Conservation (phyloP, 2,329 filamentous ascomycete genomes). For the Phialemonium atrogriseum region DNA sequence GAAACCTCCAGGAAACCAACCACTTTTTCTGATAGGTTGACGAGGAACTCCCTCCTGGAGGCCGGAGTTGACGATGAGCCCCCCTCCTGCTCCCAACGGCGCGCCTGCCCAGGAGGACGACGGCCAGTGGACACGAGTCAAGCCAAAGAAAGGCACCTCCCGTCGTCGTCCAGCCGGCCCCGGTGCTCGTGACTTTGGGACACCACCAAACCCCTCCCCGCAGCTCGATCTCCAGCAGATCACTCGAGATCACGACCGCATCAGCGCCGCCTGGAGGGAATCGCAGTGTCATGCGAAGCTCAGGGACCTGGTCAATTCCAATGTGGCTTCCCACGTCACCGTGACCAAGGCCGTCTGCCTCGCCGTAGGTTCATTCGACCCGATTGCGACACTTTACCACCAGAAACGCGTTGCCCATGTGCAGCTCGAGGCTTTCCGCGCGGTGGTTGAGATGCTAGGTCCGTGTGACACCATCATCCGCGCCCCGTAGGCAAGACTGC, state of each 20-base stretch:
- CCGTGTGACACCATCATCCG: conserved; percentile 6
- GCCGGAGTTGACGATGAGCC: neutral
- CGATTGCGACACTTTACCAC: conserved; percentile 35
- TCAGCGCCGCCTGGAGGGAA: conserved; percentile 12
- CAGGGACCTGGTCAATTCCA: conserved; percentile 20
- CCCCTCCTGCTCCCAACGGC: too few species aligned
- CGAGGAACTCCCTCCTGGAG: neutral
- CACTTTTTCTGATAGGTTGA: neutral
- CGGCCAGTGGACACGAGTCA: conserved; percentile 3
- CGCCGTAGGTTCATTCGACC: conserved; percentile 47
- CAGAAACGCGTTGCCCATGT: conserved; percentile 36
- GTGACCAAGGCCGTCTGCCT: conserved; percentile 41
- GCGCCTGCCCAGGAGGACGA: neutral
- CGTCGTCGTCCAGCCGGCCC: neutral
- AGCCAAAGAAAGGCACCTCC: conserved; percentile 7
- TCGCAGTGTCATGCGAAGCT: conserved; percentile 23
- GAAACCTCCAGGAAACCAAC: too few species aligned
- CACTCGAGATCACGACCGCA: conserved; percentile 17
- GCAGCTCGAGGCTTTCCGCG: conserved; percentile 45
- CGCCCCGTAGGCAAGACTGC: neutral
- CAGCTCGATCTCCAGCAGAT: conserved; percentile 11
- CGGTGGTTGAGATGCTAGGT: conserved; percentile 37
- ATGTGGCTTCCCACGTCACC: conserved; percentile 10
- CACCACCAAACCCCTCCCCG: conserved; percentile 1
- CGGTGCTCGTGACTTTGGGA: conserved; percentile 5